Conservation (phyloP, 163 green algal genomes). For the Chloromonas sp. region DNA sequence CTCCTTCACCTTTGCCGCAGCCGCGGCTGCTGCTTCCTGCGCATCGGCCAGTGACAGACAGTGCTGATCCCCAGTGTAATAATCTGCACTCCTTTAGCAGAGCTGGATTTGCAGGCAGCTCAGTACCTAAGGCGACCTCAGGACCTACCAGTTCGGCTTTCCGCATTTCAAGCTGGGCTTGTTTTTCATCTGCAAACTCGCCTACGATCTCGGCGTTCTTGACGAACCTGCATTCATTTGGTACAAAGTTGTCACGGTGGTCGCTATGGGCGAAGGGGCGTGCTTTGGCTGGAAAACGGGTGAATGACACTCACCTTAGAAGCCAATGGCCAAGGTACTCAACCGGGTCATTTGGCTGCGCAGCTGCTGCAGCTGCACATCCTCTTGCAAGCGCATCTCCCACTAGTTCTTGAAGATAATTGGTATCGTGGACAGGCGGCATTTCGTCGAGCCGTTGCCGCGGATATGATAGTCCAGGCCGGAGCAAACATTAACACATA, state of each 20-base stretch:
- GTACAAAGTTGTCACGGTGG: too few species aligned
- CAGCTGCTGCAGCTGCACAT: conserved; percentile 39
- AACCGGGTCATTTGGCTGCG: conserved; percentile 57
- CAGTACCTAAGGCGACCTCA: too few species aligned
- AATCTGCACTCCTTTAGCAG: too few species aligned
- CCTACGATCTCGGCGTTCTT: conserved; percentile 43
- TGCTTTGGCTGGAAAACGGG: background rate
- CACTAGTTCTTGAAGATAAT: conserved; percentile 55
- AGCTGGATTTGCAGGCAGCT: background rate
- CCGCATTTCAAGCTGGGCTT: conserved; percentile 33
- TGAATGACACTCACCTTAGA: conserved; percentile 21
- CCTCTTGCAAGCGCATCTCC: conserved; percentile 52
- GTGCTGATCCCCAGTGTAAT: too few species aligned
- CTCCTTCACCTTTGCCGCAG: conserved; percentile 17
- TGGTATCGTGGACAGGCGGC: conserved; percentile 22
- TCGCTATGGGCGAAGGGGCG: background rate
- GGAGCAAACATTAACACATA: too few species aligned
- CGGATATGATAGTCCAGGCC: too few species aligned
- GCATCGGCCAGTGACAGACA: background rate
- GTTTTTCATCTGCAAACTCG: conserved; percentile 34
- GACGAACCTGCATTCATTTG: conserved; percentile 35
- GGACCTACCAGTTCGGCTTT: conserved; percentile 15
- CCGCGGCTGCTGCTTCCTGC: conserved; percentile 14
- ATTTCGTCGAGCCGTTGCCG: background rate
- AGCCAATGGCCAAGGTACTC: conserved; percentile 64